A percentile compares a stretch with the other conserved stretches of the same genome.
phyloP scores from a whole-genome alignment of 2,329 filamentous ascomycete species.

The Rhynchosporium agropyri region DNA sequence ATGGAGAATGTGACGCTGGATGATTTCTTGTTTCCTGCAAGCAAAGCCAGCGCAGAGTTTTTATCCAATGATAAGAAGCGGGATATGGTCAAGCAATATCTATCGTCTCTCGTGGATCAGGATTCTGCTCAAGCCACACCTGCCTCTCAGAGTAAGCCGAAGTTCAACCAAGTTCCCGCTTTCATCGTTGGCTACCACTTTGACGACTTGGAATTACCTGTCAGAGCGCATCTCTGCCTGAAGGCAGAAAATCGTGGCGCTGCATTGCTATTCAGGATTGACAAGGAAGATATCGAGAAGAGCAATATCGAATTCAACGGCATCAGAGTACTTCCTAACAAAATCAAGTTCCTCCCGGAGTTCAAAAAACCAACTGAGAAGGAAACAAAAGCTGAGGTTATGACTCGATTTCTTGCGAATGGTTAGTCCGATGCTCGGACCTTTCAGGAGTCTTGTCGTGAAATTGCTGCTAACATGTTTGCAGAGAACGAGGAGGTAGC shows the following conservation, averaged over 20 bases:
- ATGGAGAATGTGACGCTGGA: conserved; percentile 4
- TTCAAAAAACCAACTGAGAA: background rate
- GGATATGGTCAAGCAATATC: background rate
- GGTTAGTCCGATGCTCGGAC: background rate
- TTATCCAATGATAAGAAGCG: background rate
- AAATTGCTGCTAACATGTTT: background rate
- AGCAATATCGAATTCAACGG: background rate
- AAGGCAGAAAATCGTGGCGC: background rate
- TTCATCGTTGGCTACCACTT: conserved; percentile 7
- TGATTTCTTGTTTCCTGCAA: background rate
- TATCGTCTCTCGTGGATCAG: background rate
- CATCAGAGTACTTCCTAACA: background rate
- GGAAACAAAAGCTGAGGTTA: conserved; percentile 11
- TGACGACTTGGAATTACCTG: background rate
- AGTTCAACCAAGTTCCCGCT: background rate
- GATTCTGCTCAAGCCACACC: background rate
- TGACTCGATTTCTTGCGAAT: background rate
- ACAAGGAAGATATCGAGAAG: background rate
- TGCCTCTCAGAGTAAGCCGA: background rate
- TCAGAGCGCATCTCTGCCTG: conserved; percentile 3
- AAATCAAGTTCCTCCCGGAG: conserved; percentile 6
- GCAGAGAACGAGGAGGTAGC: conserved; percentile 7
- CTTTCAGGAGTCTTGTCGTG: background rate
- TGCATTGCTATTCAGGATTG: background rate
- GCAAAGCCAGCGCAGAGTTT: background rate